Evolutionary conservation across 208 protist species (phyloP).

Genomic region (Wallacemonas sp.): DNA sequence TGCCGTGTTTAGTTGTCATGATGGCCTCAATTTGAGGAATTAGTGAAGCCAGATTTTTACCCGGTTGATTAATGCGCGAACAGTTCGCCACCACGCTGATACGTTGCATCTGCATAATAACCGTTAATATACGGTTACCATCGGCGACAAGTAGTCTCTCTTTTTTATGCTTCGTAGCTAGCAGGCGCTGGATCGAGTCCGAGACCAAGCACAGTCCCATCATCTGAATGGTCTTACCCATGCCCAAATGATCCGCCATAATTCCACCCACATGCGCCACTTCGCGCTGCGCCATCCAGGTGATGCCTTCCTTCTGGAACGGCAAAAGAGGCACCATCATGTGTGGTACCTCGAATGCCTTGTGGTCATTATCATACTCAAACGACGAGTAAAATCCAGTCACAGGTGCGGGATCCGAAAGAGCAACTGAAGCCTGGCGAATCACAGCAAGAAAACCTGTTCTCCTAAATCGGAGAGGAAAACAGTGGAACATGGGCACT

Average conservation of each 20-base stretch:
- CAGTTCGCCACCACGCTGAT: conserved; percentile 86
- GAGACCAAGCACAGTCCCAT: conserved; percentile 86
- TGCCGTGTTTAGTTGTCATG: conserved; percentile 20
- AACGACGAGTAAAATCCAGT: conserved; percentile 85
- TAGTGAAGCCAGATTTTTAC: conserved; percentile 47
- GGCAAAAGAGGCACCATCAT: conserved; percentile 68
- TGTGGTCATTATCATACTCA: conserved; percentile 66
- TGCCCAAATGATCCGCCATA: conserved; percentile 91
- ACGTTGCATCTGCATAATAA: conserved; percentile 79
- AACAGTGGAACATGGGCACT: conserved; percentile 29
- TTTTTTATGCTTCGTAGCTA: conserved; percentile 25
- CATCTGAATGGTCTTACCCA: conserved; percentile 93
- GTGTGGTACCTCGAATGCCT: conserved; percentile 63
- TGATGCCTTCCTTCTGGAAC: conserved; percentile 91
- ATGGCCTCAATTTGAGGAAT: conserved; percentile 39
- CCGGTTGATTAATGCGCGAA: conserved; percentile 80
- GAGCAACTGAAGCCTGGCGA: conserved; percentile 36
- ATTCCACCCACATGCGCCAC: conserved; percentile 79
- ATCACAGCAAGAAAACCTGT: conserved; percentile 28
- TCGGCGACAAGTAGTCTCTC: conserved; percentile 36
- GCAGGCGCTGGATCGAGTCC: conserved; percentile 46
- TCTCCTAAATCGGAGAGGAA: conserved; percentile 21
- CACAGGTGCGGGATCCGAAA: conserved; percentile 52
- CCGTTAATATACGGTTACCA: conserved; percentile 68
- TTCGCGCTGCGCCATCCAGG: conserved; percentile 89